Evolutionary conservation across 257 asterid genomes (phyloP), one percentile per base, ranked within the genome.

Genomic region (Solanum etuberosum): DNA sequence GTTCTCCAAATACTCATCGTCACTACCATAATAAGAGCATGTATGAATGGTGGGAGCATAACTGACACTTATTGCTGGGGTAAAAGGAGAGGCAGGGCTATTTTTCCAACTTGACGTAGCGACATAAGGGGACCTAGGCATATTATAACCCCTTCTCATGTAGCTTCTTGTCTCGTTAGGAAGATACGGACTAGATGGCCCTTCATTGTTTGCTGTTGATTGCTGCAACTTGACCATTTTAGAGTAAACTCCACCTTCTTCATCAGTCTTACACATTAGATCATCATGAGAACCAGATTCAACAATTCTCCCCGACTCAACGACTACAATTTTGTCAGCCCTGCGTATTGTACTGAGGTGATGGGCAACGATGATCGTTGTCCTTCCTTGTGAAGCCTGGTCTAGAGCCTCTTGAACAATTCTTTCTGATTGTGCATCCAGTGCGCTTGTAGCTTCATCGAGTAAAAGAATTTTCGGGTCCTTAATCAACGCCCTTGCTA

Each of bases 371-470:
- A 93, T 89, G 5, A 95, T 88, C 1, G 98, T 95, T 11, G 98
- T 95, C 85, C 97, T 90, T 80, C 96, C 97, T 5, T 7, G 74
- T 20, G 94, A 92, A 88, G 94, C 98, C 32, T 83, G 68, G 38
- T 94, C 96, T 12, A 95, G 93, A 31, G 98, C 98, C 61, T 91
- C 93, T 35, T 93, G 97, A 46, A 94, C 94, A 21, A 93, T 13
- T 83, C 91, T 87, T 89, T 95, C 98, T 1, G 98, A 95, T 87
- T 95, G 93, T 8, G 95, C 89, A 84, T 95, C 98, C 48, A 95
- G 81, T 32, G 98, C 98, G 84, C 98, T 93, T 1, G 98, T 95
- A 31, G 98, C 98, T 91, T 95, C 98, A 82, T 95, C 98, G 21
- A 95, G 96, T 48, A 95, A 63, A 37, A 94, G 97, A 72, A 95